Conservation (phyloP, 768 basidiomycete genomes). For the Phlegmacium glaucopus region DNA sequence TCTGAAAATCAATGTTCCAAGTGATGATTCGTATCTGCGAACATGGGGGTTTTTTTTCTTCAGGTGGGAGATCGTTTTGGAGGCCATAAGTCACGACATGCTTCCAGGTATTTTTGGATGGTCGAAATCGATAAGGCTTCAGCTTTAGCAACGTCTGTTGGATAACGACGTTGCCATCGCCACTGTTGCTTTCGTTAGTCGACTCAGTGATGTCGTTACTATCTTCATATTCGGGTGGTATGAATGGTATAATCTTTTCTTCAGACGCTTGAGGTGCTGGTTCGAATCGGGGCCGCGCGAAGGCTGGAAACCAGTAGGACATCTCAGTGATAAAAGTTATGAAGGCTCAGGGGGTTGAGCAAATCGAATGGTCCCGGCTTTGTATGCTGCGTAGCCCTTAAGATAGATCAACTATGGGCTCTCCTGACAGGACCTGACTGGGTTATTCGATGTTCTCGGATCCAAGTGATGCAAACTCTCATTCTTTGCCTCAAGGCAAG, state of each 20-base stretch:
- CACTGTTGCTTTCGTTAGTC: conserved; percentile 2
- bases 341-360: too few relatives aligned
- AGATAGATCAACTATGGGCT: conserved; percentile 9
- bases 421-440: neutral
- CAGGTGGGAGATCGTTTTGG: conserved; percentile 18
- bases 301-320: conserved; percentile 8
- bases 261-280: conserved; percentile 8
- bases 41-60: conserved; percentile 21
- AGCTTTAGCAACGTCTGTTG: conserved; percentile 16
- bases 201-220: conserved; percentile 6
- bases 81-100: conserved; percentile 34
- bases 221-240: conserved; percentile 12
- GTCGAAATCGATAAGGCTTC: conserved; percentile 39
- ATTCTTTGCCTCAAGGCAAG: conserved; percentile 9
- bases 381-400: neutral
- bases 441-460: conserved; percentile 18
- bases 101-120: conserved; percentile 41
- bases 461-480: conserved; percentile 9
- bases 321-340: too few relatives aligned
- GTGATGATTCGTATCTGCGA: conserved; percentile 50
- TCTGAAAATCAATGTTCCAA: conserved; percentile 67
- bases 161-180: conserved; percentile 6
- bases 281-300: conserved; percentile 11
- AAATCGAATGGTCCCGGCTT: too few relatives aligned
- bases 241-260: conserved; percentile 13